Base-by-base conservation (phyloP, 257 asterid species). In the Misopates orontium region DNA sequence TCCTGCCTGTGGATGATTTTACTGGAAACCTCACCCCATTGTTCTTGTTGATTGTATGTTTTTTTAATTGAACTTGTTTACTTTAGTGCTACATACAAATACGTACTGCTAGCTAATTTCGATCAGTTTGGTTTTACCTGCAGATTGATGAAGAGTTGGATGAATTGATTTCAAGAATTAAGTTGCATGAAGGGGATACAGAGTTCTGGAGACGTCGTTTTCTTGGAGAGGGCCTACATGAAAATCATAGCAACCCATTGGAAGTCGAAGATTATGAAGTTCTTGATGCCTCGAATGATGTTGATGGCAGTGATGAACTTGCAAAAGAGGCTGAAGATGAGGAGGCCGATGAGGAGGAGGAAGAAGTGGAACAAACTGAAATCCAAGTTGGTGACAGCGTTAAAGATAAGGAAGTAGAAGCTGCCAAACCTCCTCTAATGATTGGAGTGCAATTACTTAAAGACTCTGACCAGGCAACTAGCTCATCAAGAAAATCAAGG, bases 181-280 rank as follows among this genome's bases (percentile, higher is more conserved):
- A 86, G 85, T 80, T 90, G 84, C 75, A 93, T 41, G 99, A 93
- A 78, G 99, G 99, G 66, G 76, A 93, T 77, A 93, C 99, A 66
- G 99, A 93, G 82, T 93, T 87, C 81, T 93, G 99, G 99, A 86
- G 75, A 62, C 85, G 92, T 44, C 97, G 99, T 73, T 93, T 93
- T 75, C 89, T 93, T 72, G 99, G 97, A 66, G 99, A 93, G 82
- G 95, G 79, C 76, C 77, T 87, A 55, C 82, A 77, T 62, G 88
- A 81, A 71, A 85, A 75, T 79, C 78, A 84, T 60, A 85, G 76
- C 75, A 80, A 84, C 68, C 85, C 78, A 42, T 50, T 81, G 24
- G 95, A 84, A 58, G 83, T 74, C 64, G 78, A 78, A 64, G 83
- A 78, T 64, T 65, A 74, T 41, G 85, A 78, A 25, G 72, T 74